These are phyloP conservation scores for Digitaria exilis DNA, from an alignment of 202 grass and related monocot genomes.

Conservation along the genomic window DNA sequence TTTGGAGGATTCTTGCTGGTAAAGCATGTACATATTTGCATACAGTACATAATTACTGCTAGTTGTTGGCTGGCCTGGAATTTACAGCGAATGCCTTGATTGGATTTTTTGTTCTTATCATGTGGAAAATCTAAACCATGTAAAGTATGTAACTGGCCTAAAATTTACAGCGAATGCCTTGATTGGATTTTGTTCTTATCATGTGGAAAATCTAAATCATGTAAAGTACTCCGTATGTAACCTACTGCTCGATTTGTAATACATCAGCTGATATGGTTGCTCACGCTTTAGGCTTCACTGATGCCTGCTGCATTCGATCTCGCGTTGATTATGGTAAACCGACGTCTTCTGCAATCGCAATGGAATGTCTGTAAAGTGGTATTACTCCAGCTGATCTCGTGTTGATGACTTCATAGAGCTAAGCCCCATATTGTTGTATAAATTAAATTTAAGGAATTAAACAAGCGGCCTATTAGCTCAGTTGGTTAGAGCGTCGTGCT, in stretches of 20 bases:
- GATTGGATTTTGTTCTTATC: constrained; percentile 44
- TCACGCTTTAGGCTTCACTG: neutral
- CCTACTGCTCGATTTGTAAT: neutral
- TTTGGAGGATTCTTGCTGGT: constrained; percentile 32
- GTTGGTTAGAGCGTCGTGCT: constrained; percentile 25
- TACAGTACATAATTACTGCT: constrained; percentile 7
- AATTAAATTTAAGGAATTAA: neutral
- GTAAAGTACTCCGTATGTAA: too few relatives aligned
- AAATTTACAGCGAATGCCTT: constrained; percentile 33
- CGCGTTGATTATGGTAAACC: neutral
- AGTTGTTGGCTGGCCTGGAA: constrained; percentile 25
- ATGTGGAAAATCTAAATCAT: constrained; percentile 44
- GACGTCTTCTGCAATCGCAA: neutral
- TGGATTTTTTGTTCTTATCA: constrained; percentile 38
- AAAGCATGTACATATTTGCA: constrained; percentile 47
- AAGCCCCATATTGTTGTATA: neutral
- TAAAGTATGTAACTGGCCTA: constrained; percentile 5
- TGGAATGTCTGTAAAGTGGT: neutral
- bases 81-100: constrained; percentile 38
- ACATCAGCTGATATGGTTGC: neutral
- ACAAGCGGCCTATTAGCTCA: neutral
- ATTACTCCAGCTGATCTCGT: too few relatives aligned
- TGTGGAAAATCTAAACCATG: constrained; percentile 44
- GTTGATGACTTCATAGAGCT: neutral
- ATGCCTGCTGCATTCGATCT: neutral